These are phyloP conservation scores for sweet orange (Citrus sinensis) DNA, from an alignment of 345 rosid genomes.

Conservation along the genomic window DNA sequence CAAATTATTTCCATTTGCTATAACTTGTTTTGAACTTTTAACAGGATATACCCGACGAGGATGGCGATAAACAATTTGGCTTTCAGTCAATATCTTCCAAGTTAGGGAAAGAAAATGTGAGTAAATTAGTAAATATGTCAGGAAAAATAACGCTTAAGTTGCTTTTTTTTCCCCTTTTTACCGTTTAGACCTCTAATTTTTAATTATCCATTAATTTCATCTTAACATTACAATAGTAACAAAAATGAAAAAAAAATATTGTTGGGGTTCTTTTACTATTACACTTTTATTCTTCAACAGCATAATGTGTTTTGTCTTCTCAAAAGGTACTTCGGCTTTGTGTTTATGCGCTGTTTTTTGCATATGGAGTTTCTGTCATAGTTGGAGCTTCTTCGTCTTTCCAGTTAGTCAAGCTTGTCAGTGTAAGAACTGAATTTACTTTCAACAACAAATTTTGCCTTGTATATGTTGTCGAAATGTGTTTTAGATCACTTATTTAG, in stretches of 20 bases:
- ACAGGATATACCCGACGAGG: conserved; percentile 40
- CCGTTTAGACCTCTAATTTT: no score
- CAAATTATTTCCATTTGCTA: not conserved
- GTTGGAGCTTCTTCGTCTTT: conserved; percentile 25
- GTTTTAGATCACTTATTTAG: no score
- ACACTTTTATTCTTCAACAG: no score
- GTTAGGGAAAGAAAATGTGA: conserved; percentile 30
- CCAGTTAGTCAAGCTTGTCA: conserved; percentile 18
- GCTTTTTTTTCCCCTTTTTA: no score
- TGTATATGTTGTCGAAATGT: not conserved
- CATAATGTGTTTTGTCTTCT: not conserved
- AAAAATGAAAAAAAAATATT: no score
- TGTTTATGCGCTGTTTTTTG: conserved; percentile 23
- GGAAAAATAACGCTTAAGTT: no score
- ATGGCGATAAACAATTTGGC: conserved; percentile 30
- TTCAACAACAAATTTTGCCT: no score
- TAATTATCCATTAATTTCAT: no score
- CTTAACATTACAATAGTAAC: no score
- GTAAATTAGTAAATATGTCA: not conserved
- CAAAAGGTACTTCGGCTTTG: conserved; percentile 29
- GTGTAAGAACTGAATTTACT: conserved; percentile 3
- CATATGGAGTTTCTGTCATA: conserved; percentile 24
- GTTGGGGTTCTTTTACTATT: not conserved
- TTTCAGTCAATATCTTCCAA: conserved; percentile 20
- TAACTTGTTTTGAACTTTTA: not conserved